Base-by-base conservation (phyloP, 192 early-diverging fungal genomes). In the Entomortierella lignicola region DNA sequence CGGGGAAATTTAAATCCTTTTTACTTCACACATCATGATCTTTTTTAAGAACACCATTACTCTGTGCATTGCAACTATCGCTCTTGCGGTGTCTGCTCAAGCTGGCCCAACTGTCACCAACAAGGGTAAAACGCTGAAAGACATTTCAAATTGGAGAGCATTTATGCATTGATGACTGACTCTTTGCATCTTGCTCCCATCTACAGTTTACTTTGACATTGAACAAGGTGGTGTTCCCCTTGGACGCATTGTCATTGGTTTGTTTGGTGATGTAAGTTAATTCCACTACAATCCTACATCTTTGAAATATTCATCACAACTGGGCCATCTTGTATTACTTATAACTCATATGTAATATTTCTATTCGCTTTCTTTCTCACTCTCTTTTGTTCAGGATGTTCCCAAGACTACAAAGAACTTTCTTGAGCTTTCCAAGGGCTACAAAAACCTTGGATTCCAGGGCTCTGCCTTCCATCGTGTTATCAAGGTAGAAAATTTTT, bases 321-420 rank as follows among this genome's bases (percentile, higher is more conserved):
- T n/a, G n/a, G n/a, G n/a, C n/a, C n/a, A n/a, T n/a, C n/a, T n/a
- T n/a, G n/a, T n/a, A n/a, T n/a, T n/a, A n/a, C n/a, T n/a, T n/a
- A n/a, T n/a, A n/a, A n/a, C n/a, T n/a, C 62, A 42, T 69, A 12
- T 25, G 88, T 63, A 89, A 86, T 82, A 86, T 88, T 72, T 74
- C 29, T 37, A 32, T 20, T 82, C 21, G 2, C 77, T 26, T 53
- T 59, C 44, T 25, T 58, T 67, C 27, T 61, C 29, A 41, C 25
- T 66, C 31, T 37, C 42, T 30, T 53, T 30, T 53, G 18, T 63
- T 26, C 26, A 83, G 81, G 68, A 66, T 57, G 89, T 91, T 12
- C 91, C 91, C 59, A 89, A 86, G 72, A 93, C 92, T 15, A 91
- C 90, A 55, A 91, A 97, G 82, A 99, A 99, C 91, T 99, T 98